Evolutionary conservation across 2,329 filamentous ascomycete species (phyloP).

Genomic region (Raffaelea ambrosiae): DNA sequence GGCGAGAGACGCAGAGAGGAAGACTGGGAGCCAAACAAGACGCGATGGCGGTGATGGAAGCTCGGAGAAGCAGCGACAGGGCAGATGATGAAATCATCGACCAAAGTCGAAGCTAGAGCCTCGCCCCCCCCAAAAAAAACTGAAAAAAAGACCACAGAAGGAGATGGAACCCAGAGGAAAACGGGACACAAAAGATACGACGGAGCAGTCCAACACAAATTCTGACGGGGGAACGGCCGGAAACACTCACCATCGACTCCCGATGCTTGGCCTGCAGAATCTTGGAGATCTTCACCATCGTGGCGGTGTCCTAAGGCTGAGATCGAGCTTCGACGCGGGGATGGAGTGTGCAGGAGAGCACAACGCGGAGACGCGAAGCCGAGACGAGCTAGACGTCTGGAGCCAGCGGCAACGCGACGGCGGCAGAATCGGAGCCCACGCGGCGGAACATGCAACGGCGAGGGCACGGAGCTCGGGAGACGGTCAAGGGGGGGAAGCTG

Average conservation of each 20-base stretch:
- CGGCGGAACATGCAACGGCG: slow-evolving; percentile 2
- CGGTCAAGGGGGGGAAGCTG: neutral
- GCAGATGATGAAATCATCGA: too few species aligned
- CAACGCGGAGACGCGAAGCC: slow-evolving; percentile 20
- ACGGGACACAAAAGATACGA: too few species aligned
- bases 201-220: too few species aligned
- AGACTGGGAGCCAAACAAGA: too few species aligned
- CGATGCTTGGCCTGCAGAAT: slow-evolving; percentile 57
- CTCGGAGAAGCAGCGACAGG: too few species aligned
- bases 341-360: slow-evolving; percentile 28
- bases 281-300: slow-evolving; percentile 62
- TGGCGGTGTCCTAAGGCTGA: slow-evolving; percentile 16
- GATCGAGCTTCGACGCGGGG: neutral
- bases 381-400: slow-evolving; percentile 30
- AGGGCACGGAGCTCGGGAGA: neutral
- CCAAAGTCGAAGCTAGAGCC: too few species aligned
- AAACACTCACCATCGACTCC: slow-evolving; percentile 56
- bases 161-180: too few species aligned
- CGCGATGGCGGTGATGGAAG: too few species aligned
- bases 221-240: slow-evolving; percentile 5
- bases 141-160: too few species aligned
- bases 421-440: slow-evolving; percentile 26
- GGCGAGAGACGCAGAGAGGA: neutral
- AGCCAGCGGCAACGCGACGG: slow-evolving; percentile 31
- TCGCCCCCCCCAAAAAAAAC: too few species aligned